phyloP scores from a whole-genome alignment of 176 grass and related monocot genomes.

The Olyra latifolia region DNA sequence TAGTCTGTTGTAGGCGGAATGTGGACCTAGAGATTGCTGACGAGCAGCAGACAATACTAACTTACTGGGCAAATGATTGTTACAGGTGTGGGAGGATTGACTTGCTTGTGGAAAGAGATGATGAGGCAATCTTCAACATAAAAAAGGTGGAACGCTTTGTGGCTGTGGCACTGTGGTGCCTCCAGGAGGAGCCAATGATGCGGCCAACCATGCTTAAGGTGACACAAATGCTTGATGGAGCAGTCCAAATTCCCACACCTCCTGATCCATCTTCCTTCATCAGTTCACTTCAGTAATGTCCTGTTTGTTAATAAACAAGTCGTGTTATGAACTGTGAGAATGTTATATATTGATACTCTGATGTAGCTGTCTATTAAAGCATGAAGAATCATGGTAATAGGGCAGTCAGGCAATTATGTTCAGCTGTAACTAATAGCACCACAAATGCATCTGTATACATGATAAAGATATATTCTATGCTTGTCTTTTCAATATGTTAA shows the following conservation, averaged over 20 bases:
- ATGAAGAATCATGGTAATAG: neutral
- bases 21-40: slow-evolving; percentile 27
- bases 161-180: slow-evolving; percentile 54
- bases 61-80: slow-evolving; percentile 51
- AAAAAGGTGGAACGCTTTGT: slow-evolving; percentile 38
- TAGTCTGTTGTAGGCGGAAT: slow-evolving; percentile 41
- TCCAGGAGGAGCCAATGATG: slow-evolving; percentile 55
- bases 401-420: neutral
- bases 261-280: slow-evolving; percentile 43
- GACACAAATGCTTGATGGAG: slow-evolving; percentile 48
- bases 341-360: neutral
- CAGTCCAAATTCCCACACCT: slow-evolving; percentile 29
- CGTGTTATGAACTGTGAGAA: neutral
- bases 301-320: neutral
- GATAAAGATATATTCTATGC: neutral
- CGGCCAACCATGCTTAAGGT: slow-evolving; percentile 53
- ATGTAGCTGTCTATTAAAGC: neutral
- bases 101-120: slow-evolving; percentile 35
- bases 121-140: slow-evolving; percentile 24
- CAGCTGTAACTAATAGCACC: neutral
- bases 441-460: neutral
- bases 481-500: neutral
- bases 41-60: slow-evolving; percentile 20
- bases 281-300: slow-evolving; percentile 1
- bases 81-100: slow-evolving; percentile 37